A percentile compares a stretch with the other conserved stretches of the same genome.
These are phyloP conservation scores for Phellopilus nigrolimitatus DNA, from an alignment of 1,284 basidiomycete species.

Conservation along the genomic window DNA sequence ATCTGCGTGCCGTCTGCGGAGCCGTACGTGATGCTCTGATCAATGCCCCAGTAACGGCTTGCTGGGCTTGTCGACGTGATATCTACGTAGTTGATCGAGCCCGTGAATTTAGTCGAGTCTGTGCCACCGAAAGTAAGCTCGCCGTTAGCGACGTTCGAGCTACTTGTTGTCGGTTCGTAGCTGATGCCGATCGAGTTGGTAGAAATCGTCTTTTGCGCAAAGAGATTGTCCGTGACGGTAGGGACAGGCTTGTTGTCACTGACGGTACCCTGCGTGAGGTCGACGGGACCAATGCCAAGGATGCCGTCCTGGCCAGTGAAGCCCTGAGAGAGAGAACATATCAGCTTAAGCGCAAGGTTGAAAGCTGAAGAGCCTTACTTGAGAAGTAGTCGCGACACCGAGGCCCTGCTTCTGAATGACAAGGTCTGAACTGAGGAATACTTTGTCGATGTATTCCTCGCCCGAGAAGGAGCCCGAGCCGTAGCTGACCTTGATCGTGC, in stretches of 20 bases:
- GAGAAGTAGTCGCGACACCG: conserved; percentile 40
- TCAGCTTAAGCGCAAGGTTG: neutral
- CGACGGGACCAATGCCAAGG: conserved; percentile 41
- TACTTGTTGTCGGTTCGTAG: conserved; percentile 40
- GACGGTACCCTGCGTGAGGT: conserved; percentile 40
- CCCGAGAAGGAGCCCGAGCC: conserved; percentile 49
- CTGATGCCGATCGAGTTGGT: conserved; percentile 45
- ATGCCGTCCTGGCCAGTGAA: conserved; percentile 36
- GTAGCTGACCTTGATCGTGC: conserved; percentile 44
- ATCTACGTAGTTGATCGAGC: conserved; percentile 43
- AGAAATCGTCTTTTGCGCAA: conserved; percentile 38
- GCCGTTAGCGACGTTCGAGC: conserved; percentile 26
- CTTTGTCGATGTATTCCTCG: conserved; percentile 44
- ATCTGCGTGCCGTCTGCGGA: conserved; percentile 36
- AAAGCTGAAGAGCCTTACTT: conserved; percentile 19
- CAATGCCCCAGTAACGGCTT: conserved; percentile 49
- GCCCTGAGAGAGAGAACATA: conserved; percentile 28
- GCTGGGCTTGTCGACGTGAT: conserved; percentile 48
- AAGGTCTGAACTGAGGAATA: conserved; percentile 39
- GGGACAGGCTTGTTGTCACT: conserved; percentile 27
- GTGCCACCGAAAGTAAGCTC: conserved; percentile 23
- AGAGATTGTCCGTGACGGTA: conserved; percentile 40
- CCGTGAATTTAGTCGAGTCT: conserved; percentile 30
- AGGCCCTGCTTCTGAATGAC: conserved; percentile 47
- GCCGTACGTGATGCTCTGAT: conserved; percentile 47